phyloP scores from a whole-genome alignment of 805 yeast genomes.

The Saccharomycopsis amapae region DNA sequence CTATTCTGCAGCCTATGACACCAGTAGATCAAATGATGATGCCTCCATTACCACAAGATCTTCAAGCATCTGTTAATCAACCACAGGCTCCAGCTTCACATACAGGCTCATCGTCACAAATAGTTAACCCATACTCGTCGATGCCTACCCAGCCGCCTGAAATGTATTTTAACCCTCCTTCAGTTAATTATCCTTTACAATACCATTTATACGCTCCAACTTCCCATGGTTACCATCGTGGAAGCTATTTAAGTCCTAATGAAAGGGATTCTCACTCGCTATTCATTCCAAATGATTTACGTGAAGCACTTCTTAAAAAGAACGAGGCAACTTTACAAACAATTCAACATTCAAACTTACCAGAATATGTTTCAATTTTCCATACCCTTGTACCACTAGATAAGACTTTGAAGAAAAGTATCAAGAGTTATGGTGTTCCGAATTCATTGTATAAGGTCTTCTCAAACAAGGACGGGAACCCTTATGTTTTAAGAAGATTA shows the following conservation, averaged over 20 bases:
- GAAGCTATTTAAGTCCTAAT: constrained; percentile 53
- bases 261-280: constrained; percentile 63
- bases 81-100: background rate
- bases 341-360: constrained; percentile 51
- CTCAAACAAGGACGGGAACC: constrained; percentile 68
- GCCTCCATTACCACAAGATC: no score
- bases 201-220: constrained; percentile 87
- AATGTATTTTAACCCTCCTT: constrained; percentile 16
- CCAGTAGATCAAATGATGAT: background rate
- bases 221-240: constrained; percentile 61
- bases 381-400: constrained; percentile 85
- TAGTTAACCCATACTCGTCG: constrained; percentile 1
- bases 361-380: constrained; percentile 74
- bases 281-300: constrained; percentile 63
- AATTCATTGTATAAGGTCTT: constrained; percentile 71
- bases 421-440: constrained; percentile 41
- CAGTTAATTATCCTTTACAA: constrained; percentile 44
- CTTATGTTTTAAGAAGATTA: constrained; percentile 70
- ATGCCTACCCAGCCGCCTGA: constrained; percentile 26
- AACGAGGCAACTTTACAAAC: constrained; percentile 77
- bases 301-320: constrained; percentile 63
- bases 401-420: constrained; percentile 28
- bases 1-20: no score
- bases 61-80: no score
- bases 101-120: background rate